Evolutionary conservation across 75 land plant species (phyloP), one percentile per base, ranked within the genome.

Genomic region (Ceratopteris richardii): DNA sequence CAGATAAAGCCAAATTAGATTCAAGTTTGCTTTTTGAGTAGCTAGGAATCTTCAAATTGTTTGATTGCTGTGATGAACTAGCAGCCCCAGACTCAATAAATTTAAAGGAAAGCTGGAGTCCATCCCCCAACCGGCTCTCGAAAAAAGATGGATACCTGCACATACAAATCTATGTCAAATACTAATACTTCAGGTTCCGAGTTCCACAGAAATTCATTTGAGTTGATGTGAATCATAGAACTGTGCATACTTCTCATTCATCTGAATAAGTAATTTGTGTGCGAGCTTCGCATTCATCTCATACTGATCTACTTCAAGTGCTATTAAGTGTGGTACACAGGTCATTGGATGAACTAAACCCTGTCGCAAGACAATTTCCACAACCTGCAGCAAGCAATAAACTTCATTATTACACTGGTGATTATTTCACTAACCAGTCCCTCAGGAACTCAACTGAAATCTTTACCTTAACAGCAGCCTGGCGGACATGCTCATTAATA

Each of bases 311-410:
- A 84, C 84, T 72, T 95, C 99, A 58, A 95, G 76, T 54, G 99
- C 99, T 52, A 95, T 87, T 17, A 95, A 84, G 56, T 83, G 77
- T 31, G 99, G 99, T 44, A 95, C 99, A 66, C 92, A 90, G 26
- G 99, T 95, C 57, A 95, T 95, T 47, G 99, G 99, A 72, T 95
- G 99, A 39, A 91, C 97, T 61, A 95, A 79, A 50, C 99, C 99
- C 61, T 95, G 99, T 11, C 99, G 96, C 44, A 95, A 70, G 29
- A 95, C 99, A 63, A 90, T 78, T 60, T 95, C 99, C 61, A 90
- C 97, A 68, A 95, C 86, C 99, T 95, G 77, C 50, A 40, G 21
- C 28, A 18, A 9, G 3, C 9, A 33, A 33, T 33, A 33, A n/a
- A n/a, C n/a, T n/a, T n/a, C n/a, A n/a, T n/a, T n/a, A n/a, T n/a